Base-by-base conservation (phyloP, 768 basidiomycete genomes). In the Suillus clintonianus region DNA sequence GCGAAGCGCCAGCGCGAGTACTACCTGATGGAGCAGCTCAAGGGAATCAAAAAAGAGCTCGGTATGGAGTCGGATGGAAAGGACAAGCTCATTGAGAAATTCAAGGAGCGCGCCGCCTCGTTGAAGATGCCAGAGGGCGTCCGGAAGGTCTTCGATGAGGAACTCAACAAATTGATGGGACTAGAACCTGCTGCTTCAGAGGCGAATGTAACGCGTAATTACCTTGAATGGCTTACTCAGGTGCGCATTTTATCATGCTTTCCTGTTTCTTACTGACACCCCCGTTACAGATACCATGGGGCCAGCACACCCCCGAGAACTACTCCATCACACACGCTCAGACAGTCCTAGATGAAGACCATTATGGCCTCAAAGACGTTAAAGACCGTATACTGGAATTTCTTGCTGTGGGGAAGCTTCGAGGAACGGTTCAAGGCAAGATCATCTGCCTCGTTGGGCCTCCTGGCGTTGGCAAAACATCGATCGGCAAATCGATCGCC, bases 401-500 rank as follows among this genome's bases (percentile, higher is more conserved):
- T 82, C 86, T 98, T 60, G 95, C 95, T 1, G 95, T 97, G 0
- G 95, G 95, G 22, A 97, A 96, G 74, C 85, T 97, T 1, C 88
- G 95, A 17, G 97, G 97, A 9, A 95, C 91, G 0, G 95, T 99
- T 19, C 84, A 99, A 72, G 97, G 97, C 68, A 99, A 99, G 82
- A 99, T 99, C 70, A 90, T 99, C 47, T 97, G 95, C 71, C 86
- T 99, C 27, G 94, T 91, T 43, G 97, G 97, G 17, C 97, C 97
- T 11, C 97, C 97, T 4, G 97, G 97, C 72, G 97, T 99, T 5
- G 97, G 97, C 45, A 98, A 99, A 81, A 99, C 97, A 5, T 90
- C 88, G 62, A 97, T 99, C 48, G 97, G 96, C 55, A 96, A 96
- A 81, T 92, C 90, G 3, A 97, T 99, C 58, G 90, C 97, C 0